A percentile compares a stretch with the other conserved stretches of the same genome.
These are phyloP conservation scores for Panicum hallii DNA, from an alignment of 202 grass and related monocot species.

Conservation along the genomic window DNA sequence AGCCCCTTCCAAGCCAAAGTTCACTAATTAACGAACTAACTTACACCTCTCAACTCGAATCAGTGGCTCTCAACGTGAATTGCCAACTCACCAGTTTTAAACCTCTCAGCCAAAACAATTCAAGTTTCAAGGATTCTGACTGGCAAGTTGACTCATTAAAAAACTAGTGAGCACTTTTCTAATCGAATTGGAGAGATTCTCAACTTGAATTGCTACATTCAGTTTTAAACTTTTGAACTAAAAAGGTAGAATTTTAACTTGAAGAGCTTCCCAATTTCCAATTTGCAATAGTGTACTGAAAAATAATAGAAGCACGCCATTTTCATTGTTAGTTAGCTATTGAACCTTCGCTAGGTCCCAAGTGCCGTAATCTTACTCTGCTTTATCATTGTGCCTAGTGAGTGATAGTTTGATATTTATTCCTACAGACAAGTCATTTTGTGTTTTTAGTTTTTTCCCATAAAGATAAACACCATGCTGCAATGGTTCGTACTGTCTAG, in stretches of 20 bases:
- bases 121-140: background rate
- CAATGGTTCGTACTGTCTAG: too few species aligned
- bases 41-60: background rate
- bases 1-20: too few species aligned
- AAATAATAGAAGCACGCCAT: background rate
- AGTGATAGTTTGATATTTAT: background rate
- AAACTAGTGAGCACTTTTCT: background rate
- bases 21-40: background rate
- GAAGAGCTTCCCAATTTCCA: background rate
- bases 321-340: background rate
- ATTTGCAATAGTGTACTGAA: background rate
- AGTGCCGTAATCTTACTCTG: background rate
- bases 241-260: background rate
- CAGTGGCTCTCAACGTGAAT: background rate
- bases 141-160: background rate
- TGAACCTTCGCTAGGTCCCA: background rate
- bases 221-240: background rate
- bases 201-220: background rate
- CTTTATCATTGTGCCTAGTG: background rate
- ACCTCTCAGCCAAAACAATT: background rate
- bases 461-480: background rate
- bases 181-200: background rate
- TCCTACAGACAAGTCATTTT: background rate
- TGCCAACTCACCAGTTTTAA: background rate
- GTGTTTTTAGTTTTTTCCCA: background rate